Evolutionary conservation across 2,329 filamentous ascomycete genomes (phyloP), one percentile per base, ranked within the genome.

Genomic region (Conoideocrella luteorostrata): DNA sequence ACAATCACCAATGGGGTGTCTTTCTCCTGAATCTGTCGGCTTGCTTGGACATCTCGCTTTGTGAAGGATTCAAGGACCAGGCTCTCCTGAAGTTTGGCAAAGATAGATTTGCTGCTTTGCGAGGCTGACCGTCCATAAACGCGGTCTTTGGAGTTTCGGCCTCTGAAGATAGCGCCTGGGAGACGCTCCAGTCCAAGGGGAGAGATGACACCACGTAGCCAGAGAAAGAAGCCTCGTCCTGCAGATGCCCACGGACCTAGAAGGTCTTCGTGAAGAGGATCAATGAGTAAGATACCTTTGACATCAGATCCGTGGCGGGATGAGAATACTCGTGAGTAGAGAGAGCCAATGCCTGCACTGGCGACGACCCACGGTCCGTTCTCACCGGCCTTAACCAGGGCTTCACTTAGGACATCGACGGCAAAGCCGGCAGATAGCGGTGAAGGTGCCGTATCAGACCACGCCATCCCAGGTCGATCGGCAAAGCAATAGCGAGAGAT

Each of bases 401-500:
- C 88, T 67, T 97, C 90, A 34, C 88, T 90, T 21, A 97, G 71
- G 0, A 83, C 88, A 57, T 95, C 89, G 5, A 87, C 83, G n/a
- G 86, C 84, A 78, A 96, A 95, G 34, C 90, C 89, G 4, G 88
- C 91, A 5, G 88, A 95, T 55, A 95, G 83, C 0, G 93, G 93
- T 5, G 90, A 96, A 2, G 93, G 93, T 0, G 91, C 89, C 44
- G 93, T 91, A 64, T 98, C 93, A 37, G 77, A 81, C 73, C 88
- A 95, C 6, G 78, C 91, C 44, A 91, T 77, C 2, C 93, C 93
- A 1, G 93, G 93, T 18, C 93, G 84, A 61, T 98, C 93, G 60
- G 88, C 90, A 64, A 95, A 96, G 72, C 93, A 98, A 68, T 95
- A 97, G 47, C 91, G 82, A 44, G 74, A 71, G 54, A 98, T 93